These are phyloP conservation scores for Rhynchospora tenuis DNA, from an alignment of 176 grass and related monocot species.

Conservation along the genomic window DNA sequence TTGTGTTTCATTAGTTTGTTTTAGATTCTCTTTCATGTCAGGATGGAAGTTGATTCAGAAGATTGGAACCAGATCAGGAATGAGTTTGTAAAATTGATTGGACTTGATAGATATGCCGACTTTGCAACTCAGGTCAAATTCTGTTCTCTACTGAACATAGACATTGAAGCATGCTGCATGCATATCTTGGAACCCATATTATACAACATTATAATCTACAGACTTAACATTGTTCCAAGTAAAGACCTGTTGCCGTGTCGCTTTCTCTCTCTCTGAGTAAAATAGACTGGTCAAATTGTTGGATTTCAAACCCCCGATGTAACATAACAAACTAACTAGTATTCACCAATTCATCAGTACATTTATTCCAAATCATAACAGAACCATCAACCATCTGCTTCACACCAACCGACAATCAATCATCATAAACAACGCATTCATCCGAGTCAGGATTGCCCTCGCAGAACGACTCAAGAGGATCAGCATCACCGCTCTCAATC, in stretches of 20 bases:
- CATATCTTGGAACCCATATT: not conserved
- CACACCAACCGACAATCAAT: slow-evolving; percentile 9
- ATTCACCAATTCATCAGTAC: not conserved
- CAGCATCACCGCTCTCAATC: slow-evolving; percentile 27
- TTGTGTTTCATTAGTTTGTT: no score
- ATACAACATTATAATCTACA: not conserved
- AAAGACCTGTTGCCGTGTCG: not conserved
- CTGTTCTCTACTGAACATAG: not conserved
- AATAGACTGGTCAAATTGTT: not conserved
- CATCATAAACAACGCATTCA: slow-evolving; percentile 58
- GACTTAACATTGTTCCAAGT: not conserved
- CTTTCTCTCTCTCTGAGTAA: not conserved
- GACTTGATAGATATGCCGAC: not conserved
- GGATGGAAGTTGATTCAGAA: not conserved
- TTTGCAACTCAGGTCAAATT: not conserved
- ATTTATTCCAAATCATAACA: not conserved
- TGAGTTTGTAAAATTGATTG: not conserved
- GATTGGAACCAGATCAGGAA: not conserved
- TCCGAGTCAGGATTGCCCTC: slow-evolving; percentile 37
- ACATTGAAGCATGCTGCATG: not conserved
- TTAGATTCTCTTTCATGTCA: not conserved
- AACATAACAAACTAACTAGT: not conserved
- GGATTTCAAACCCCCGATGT: not conserved
- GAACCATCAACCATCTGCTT: not conserved
- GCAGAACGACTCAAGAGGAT: slow-evolving; percentile 74